Evolutionary conservation across 257 asterid species (phyloP), one percentile per base, ranked within the genome.

Genomic region (Rehmannia glutinosa): DNA sequence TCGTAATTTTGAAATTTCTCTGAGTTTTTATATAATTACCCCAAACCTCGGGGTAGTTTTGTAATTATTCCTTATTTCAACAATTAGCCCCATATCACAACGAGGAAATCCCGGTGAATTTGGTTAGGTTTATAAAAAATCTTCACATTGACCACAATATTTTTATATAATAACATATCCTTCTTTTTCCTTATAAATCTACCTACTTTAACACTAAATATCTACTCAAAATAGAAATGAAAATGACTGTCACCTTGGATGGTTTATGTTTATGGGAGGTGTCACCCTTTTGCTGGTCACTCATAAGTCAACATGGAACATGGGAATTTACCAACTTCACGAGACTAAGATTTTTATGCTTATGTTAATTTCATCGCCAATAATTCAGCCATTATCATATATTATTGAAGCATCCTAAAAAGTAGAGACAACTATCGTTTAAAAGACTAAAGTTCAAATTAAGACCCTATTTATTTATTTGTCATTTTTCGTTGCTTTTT

Each of bases 391-490:
- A 62, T 73, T 53, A 47, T 10, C 73, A 77, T n/a, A n/a, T n/a
- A n/a, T 58, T 43, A 80, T 67, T 74, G 47, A 70, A 74, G 78
- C 55, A 62, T 77, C 78, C 80, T 32, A 80, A 33, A 64, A 58
- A 55, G 41, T 61, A 35, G 70, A 66, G 45, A 16, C 43, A 49
- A 53, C 39, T 49, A 63, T 24, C 4, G 5, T 42, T 57, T 2
- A 47, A 16, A 58, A n/a, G n/a, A n/a, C n/a, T n/a, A n/a, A 38
- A 17, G 66, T 33, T 35, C 49, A 19, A 59, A 59, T 4, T 17
- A 57, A 35, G 16, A 15, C 39, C n/a, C 27, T 23, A 41, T 57
- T n/a, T n/a, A n/a, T 15, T 57, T 35, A 4, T 16, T 35, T 57
- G 13, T 23, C 42, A 5, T 33, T 28, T n/a, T 54, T 57, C 2